Evolutionary conservation across 768 basidiomycete species (phyloP).

Genomic region (Russula lepida): DNA sequence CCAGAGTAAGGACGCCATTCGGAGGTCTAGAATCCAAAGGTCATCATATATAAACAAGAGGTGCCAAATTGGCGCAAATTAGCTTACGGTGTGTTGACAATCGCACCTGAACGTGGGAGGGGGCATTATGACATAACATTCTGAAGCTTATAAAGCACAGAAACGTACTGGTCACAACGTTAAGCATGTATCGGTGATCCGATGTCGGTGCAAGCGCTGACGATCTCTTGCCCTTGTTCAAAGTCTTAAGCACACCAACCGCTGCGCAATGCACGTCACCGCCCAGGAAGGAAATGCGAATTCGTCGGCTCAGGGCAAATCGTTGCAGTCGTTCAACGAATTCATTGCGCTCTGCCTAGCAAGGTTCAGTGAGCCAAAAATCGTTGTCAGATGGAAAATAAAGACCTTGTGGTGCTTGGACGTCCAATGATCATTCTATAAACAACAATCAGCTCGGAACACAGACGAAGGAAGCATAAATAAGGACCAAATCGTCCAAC

Average conservation of each 20-base stretch:
- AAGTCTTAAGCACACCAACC: constrained; percentile 69
- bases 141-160: neutral
- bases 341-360: constrained; percentile 84
- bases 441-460: neutral
- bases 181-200: constrained; percentile 88
- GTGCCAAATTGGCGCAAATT: neutral
- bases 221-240: constrained; percentile 41
- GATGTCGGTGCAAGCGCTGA: constrained; percentile 40
- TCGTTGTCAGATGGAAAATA: neutral
- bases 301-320: constrained; percentile 49
- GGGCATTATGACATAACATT: neutral
- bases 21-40: constrained; percentile 40
- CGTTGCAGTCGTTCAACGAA: constrained; percentile 72
- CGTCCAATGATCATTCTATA: constrained; percentile 89
- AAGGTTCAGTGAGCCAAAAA: constrained; percentile 7
- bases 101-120: constrained; percentile 52
- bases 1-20: constrained; percentile 64
- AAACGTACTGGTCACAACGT: constrained; percentile 66
- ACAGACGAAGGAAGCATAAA: constrained; percentile 17
- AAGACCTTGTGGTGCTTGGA: constrained; percentile 66
- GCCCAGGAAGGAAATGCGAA: constrained; percentile 75
- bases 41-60: neutral
- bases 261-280: constrained; percentile 95
- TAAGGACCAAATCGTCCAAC: constrained; percentile 73
- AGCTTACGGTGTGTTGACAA: constrained; percentile 91